These are phyloP conservation scores for Linderniella brevidens DNA, from an alignment of 257 asterid genomes.

Conservation along the genomic window DNA sequence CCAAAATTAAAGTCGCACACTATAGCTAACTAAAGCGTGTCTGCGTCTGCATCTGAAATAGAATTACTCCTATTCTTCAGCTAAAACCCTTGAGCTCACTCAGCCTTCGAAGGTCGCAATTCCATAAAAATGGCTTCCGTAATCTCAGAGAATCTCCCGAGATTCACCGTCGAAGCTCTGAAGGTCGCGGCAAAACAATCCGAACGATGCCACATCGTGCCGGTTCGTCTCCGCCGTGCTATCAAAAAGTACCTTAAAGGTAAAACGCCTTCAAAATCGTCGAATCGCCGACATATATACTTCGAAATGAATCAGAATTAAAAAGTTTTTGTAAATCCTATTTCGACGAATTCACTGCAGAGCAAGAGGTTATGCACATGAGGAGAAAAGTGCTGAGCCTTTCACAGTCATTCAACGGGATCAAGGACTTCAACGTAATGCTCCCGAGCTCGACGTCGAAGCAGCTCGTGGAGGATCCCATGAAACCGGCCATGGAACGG, in stretches of 20 bases:
- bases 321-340: neutral
- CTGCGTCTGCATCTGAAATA: no score
- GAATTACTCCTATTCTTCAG: no score
- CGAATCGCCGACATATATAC: neutral
- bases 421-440: constrained; percentile 64
- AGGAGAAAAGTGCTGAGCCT: constrained; percentile 73
- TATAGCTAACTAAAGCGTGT: no score
- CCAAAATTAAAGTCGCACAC: no score
- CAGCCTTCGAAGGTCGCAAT: neutral
- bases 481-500: constrained; percentile 44
- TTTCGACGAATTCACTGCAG: constrained; percentile 12
- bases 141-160: constrained; percentile 47
- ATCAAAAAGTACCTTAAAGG: constrained; percentile 61
- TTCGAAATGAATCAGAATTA: neutral
- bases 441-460: constrained; percentile 64
- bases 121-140: constrained; percentile 34
- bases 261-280: constrained; percentile 8
- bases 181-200: constrained; percentile 89
- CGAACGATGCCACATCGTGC: constrained; percentile 53
- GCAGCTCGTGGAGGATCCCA: constrained; percentile 75
- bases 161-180: constrained; percentile 69
- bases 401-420: constrained; percentile 47
- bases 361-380: constrained; percentile 68
- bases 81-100: no score
- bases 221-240: constrained; percentile 64